Conservation (phyloP, 306 rosid genomes). For the Ormosia emarginata region DNA sequence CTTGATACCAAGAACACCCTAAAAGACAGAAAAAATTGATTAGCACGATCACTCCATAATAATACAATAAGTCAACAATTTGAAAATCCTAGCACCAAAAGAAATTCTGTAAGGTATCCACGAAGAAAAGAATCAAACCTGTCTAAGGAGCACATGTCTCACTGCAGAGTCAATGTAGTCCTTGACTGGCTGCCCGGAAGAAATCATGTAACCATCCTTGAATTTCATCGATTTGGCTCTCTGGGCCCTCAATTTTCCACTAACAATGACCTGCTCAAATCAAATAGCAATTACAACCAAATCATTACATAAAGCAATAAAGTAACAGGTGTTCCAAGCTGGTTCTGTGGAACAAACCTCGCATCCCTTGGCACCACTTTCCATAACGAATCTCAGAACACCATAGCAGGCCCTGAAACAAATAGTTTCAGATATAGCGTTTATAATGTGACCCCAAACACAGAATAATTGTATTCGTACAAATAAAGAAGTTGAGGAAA, state of each 20-base stretch:
- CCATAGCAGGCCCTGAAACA: constrained; percentile 61
- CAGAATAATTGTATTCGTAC: background rate
- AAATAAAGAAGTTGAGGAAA: background rate
- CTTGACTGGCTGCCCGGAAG: constrained; percentile 74
- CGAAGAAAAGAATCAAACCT: constrained; percentile 36
- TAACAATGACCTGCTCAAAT: constrained; percentile 50
- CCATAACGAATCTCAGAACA: constrained; percentile 61
- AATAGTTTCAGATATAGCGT: background rate
- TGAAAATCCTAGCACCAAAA: background rate
- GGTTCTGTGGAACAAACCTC: constrained; percentile 26
- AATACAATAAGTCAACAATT: background rate
- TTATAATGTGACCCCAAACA: background rate
- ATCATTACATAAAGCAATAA: background rate
- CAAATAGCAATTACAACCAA: background rate
- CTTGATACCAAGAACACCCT: constrained; percentile 59
- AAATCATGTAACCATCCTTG: constrained; percentile 77
- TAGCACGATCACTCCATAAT: background rate
- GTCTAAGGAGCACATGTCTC: constrained; percentile 75
- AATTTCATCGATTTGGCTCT: constrained; percentile 80
- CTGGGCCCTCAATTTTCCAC: constrained; percentile 74
- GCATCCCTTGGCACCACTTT: constrained; percentile 62
- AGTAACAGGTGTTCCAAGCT: background rate
- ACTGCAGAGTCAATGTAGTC: constrained; percentile 73
- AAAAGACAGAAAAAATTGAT: background rate
- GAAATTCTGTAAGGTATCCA: background rate